Evolutionary conservation across 129 eudicot genomes (phyloP).

Genomic region (Cynara cardunculus): DNA sequence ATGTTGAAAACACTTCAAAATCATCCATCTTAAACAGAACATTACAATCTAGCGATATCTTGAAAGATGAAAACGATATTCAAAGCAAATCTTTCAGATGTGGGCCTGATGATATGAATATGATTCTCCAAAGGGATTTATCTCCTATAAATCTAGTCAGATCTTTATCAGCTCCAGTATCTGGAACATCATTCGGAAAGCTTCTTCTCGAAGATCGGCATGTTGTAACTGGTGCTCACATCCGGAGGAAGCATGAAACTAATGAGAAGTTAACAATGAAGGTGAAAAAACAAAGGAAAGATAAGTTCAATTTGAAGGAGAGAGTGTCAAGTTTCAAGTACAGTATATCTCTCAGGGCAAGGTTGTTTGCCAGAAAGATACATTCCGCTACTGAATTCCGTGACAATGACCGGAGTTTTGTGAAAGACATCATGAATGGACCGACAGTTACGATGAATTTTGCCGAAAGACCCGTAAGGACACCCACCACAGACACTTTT

Average conservation of each 20-base stretch:
- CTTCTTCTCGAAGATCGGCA: slow-evolving; percentile 91
- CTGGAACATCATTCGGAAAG: slow-evolving; percentile 91
- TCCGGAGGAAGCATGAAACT: slow-evolving; percentile 86
- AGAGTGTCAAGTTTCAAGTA: slow-evolving; percentile 71
- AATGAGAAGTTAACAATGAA: slow-evolving; percentile 48
- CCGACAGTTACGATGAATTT: slow-evolving; percentile 53
- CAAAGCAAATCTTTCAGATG: slow-evolving; percentile 53
- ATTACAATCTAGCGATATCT: slow-evolving; percentile 20
- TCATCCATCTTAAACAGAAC: slow-evolving; percentile 23
- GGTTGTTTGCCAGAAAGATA: slow-evolving; percentile 65
- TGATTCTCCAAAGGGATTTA: slow-evolving; percentile 31
- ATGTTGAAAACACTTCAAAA: slow-evolving; percentile 29
- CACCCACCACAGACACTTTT: background rate
- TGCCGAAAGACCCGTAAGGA: slow-evolving; percentile 61
- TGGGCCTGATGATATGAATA: slow-evolving; percentile 31
- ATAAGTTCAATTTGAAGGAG: slow-evolving; percentile 69
- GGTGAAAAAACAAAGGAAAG: slow-evolving; percentile 68
- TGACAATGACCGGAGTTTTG: slow-evolving; percentile 34
- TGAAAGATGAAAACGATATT: slow-evolving; percentile 32
- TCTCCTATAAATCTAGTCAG: slow-evolving; percentile 79
- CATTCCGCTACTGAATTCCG: slow-evolving; percentile 45
- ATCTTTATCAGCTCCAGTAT: slow-evolving; percentile 89
- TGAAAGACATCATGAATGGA: slow-evolving; percentile 55
- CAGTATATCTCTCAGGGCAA: slow-evolving; percentile 57
- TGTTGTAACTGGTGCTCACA: slow-evolving; percentile 75